Evolutionary conservation across 2,329 filamentous ascomycete genomes (phyloP).

Genomic region (Aspergillaceae sp.): DNA sequence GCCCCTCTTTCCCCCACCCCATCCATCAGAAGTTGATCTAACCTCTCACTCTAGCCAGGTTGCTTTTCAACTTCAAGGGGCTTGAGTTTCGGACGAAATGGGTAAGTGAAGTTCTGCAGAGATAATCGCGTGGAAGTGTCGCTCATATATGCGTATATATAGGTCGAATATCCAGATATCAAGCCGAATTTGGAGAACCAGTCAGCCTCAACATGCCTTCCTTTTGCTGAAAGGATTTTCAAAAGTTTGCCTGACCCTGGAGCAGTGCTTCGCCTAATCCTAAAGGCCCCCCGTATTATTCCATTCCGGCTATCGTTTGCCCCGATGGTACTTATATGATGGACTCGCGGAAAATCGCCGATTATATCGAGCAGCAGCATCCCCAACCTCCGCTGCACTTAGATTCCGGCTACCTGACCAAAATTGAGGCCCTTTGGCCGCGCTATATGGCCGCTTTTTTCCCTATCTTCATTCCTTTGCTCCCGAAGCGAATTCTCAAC

Average conservation of each 20-base stretch:
- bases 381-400: constrained; percentile 52
- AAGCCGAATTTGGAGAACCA: constrained; percentile 47
- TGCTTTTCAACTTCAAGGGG: constrained; percentile 59
- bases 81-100: constrained; percentile 48
- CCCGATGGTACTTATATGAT: constrained; percentile 52
- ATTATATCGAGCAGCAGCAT: constrained; percentile 49
- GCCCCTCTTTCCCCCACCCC: background rate
- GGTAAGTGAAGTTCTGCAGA: constrained; percentile 2
- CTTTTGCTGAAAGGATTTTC: background rate
- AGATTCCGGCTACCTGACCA: constrained; percentile 43
- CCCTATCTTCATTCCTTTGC: constrained; percentile 39
- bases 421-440: constrained; percentile 33
- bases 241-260: constrained; percentile 1
- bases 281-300: constrained; percentile 37
- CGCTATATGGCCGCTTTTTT: constrained; percentile 25
- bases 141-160: constrained; percentile 43
- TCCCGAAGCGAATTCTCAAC: constrained; percentile 47
- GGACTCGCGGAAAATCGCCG: constrained; percentile 56
- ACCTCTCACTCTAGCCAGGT: constrained; percentile 42
- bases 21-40: constrained; percentile 7
- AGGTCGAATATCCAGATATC: constrained; percentile 62
- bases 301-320: constrained; percentile 49
- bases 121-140: background rate
- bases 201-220: constrained; percentile 29
- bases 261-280: constrained; percentile 40